phyloP scores from a whole-genome alignment of 179 eudicot species.

The Patellifolia procumbens region DNA sequence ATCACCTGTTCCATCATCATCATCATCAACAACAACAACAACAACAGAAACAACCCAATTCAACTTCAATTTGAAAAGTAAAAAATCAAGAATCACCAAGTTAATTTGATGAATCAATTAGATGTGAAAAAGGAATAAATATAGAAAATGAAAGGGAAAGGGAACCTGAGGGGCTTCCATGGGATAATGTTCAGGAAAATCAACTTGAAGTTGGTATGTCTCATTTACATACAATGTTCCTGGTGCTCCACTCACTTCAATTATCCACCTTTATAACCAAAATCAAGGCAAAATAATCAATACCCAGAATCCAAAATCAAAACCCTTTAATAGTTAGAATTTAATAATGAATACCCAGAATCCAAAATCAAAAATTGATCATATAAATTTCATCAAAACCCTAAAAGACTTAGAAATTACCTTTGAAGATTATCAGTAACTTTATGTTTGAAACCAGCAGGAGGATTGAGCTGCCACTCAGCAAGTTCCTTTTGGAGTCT shows the following conservation, averaged over 20 bases:
- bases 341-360: neutral
- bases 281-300: neutral
- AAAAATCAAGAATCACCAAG: neutral
- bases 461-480: constrained; percentile 93
- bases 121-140: neutral
- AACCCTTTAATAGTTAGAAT: too few relatives aligned
- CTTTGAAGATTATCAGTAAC: constrained; percentile 87
- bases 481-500: constrained; percentile 83
- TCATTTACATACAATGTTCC: constrained; percentile 81
- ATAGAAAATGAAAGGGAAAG: neutral
- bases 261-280: constrained; percentile 63
- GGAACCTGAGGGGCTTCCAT: constrained; percentile 98
- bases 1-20: constrained; percentile 56
- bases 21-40: constrained; percentile 10
- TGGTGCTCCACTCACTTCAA: constrained; percentile 87
- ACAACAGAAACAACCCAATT: neutral
- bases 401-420: constrained; percentile 18
- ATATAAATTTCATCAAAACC: too few relatives aligned
- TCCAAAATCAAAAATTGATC: neutral
- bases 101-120: too few relatives aligned
- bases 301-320: neutral
- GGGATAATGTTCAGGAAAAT: constrained; percentile 96
- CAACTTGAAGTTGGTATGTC: constrained; percentile 81
- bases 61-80: constrained; percentile 6
- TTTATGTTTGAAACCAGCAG: constrained; percentile 77